Evolutionary conservation across 2,329 filamentous ascomycete genomes (phyloP), one percentile per base, ranked within the genome.

Genomic region (Aspergillus awamori): DNA sequence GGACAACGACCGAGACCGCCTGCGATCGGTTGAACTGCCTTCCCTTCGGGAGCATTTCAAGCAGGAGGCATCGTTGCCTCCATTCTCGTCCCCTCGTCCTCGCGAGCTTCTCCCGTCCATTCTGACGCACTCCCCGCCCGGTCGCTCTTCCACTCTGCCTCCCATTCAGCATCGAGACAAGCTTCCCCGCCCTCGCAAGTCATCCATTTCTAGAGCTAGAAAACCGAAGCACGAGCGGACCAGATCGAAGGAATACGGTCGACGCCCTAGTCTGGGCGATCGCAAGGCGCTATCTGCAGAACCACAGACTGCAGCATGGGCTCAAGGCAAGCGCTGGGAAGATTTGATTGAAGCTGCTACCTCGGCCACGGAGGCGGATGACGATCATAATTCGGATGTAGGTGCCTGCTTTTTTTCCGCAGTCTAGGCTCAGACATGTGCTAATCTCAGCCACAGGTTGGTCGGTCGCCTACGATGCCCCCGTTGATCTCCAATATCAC

Each of bases 341-440:
- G 94, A 98, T 76, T 83, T 98, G 63, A 96, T 98, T 66, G 93
- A 97, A 77, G 94, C 94, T 56, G 94, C 91, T 58, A 93, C 94
- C 33, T 97, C 92, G 63, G 93, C 93, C 28, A 96, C 92, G 3
- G 93, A 96, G 79, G 94, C 89, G 70, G 85, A 95, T 72, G 92
- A 96, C 75, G 93, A 95, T 66, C 79, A 83, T 73, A 91, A 93
- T 67, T 81, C 85, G 73, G 93, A 97, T 77, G 86, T 94, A 51
- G 5, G 36, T 28, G 33, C 62, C 26, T 38, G 41, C 47, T n/a
- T 20, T 20, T 13, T 33, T 43, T 5, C 22, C 22, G 22, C 51
- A 66, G 33, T 69, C 66, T 69, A 64, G 2, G 13, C 20, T 24
- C 20, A 3, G 22, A 11, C 22, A 24, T 5, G 45, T 82, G 30